Base-by-base conservation (phyloP, 495 filamentous ascomycete species). In the Glutinoglossum americanum region DNA sequence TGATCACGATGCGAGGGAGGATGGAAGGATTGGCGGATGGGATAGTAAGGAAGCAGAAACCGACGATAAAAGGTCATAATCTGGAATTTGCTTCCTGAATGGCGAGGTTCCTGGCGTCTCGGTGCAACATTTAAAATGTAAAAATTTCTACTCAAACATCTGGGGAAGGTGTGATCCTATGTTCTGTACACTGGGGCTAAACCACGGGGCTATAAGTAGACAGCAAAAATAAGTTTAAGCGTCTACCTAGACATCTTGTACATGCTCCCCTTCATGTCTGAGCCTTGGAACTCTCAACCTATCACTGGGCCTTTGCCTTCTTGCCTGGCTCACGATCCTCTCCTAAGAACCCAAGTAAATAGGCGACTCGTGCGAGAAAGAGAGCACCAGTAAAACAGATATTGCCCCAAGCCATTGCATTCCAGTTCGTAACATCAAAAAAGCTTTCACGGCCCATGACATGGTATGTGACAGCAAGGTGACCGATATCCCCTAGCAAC, bases 331-430 rank as follows among this genome's bases (percentile, higher is more conserved):
- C 47, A 9, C 47, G 47, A 26, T 51, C 47, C 21, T 28, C 15
- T 19, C 47, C 47, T 23, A 51, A 15, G 6, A 28, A 9, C 21
- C 47, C 47, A 9, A 51, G 21, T 15, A 51, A 23, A n/a, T 51
- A 51, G 21, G 26, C 21, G 21, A 8, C 4, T 51, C 47, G 21
- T 25, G n/a, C 17, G 21, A 55, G 3, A 3, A 55, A 37, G 19
- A 55, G 8, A 48, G n/a, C 3, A 30, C 59, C 62, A 4, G 83
- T 87, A 25, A 73, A 68, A 0, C 76, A 82, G 49, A 89, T 72
- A 62, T 88, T 87, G 11, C 84, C 85, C 80, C 82, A 86, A 1
- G 79, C 76, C 69, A 85, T 71, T 27, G 73, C 65, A 61, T 84
- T 87, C 84, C 84, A 89, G 3, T 65, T 68, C 33, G 61, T 67